Conservation (phyloP, 129 eudicot genomes). For the Oenanthe sinensis region DNA sequence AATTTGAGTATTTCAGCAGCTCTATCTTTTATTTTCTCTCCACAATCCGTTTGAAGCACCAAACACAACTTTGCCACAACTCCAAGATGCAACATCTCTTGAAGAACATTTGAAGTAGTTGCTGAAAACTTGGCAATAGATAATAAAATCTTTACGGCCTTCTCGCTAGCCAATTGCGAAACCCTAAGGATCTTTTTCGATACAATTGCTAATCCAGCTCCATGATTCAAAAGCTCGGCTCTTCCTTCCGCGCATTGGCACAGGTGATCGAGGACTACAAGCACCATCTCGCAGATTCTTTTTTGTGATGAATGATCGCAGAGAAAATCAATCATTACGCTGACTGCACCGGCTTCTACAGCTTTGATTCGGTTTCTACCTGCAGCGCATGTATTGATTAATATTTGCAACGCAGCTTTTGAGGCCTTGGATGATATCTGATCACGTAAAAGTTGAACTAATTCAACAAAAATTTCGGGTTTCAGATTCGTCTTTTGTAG, state of each 20-base stretch:
- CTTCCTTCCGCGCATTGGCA: constrained; percentile 12
- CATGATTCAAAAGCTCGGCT: constrained; percentile 7
- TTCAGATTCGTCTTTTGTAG: background rate
- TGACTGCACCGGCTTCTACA: constrained; percentile 7
- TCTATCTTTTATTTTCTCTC: background rate
- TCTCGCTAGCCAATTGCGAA: constrained; percentile 2
- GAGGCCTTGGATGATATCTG: constrained; percentile 8
- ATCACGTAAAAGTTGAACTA: constrained; percentile 6
- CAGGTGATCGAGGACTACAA: constrained; percentile 3
- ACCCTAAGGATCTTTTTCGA: constrained; percentile 11
- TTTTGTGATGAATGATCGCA: background rate
- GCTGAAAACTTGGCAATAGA: constrained; percentile 7
- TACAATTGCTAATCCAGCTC: constrained; percentile 12
- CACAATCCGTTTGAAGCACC: constrained; percentile 6
- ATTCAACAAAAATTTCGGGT: background rate
- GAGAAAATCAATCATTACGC: constrained; percentile 2
- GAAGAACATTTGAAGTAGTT: background rate
- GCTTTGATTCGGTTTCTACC: background rate
- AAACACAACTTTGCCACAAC: constrained; percentile 7
- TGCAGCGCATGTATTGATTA: background rate
- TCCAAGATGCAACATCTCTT: constrained; percentile 13
- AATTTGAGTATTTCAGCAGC: constrained; percentile 7
- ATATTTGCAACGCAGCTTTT: constrained; percentile 3
- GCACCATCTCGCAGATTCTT: constrained; percentile 2
- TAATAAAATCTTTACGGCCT: background rate